A percentile compares a stretch with the other conserved stretches of the same genome.
phyloP scores from a whole-genome alignment of 352 stramenopile genomes.

The Globisporangium okanoganense region DNA sequence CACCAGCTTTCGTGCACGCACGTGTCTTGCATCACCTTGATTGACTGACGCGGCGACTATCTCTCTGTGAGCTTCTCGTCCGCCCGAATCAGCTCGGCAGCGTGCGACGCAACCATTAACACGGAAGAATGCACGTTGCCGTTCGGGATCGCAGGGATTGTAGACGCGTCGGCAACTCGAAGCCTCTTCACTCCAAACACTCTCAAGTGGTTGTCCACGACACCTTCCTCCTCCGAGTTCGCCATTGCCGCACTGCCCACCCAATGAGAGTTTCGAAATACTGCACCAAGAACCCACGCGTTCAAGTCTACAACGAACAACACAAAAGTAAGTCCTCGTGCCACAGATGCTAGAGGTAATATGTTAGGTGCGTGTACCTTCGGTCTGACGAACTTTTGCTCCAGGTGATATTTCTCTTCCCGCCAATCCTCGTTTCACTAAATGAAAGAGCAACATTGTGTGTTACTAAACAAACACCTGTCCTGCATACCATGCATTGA shows the following conservation, averaged over 20 bases:
- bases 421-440: slow-evolving; percentile 38
- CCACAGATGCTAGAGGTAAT: slow-evolving; percentile 8
- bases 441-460: background rate
- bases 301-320: slow-evolving; percentile 34
- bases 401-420: slow-evolving; percentile 44
- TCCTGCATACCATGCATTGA: background rate
- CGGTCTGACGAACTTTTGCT: slow-evolving; percentile 15
- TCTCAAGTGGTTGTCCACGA: slow-evolving; percentile 55
- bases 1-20: background rate
- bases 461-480: background rate
- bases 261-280: slow-evolving; percentile 86
- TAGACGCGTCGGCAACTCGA: slow-evolving; percentile 58
- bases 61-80: slow-evolving; percentile 16
- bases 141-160: slow-evolving; percentile 69
- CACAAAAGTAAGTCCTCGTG: slow-evolving; percentile 5
- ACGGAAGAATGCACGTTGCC: slow-evolving; percentile 74
- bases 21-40: background rate
- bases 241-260: slow-evolving; percentile 79
- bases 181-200: slow-evolving; percentile 62
- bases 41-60: background rate
- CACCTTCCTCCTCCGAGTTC: slow-evolving; percentile 26
- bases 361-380: slow-evolving; percentile 24
- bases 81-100: slow-evolving; percentile 33
- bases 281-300: slow-evolving; percentile 54
- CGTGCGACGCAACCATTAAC: slow-evolving; percentile 60